These are phyloP conservation scores for Clitopilus passeckerianus DNA, from an alignment of 768 basidiomycete genomes.

Conservation along the genomic window DNA sequence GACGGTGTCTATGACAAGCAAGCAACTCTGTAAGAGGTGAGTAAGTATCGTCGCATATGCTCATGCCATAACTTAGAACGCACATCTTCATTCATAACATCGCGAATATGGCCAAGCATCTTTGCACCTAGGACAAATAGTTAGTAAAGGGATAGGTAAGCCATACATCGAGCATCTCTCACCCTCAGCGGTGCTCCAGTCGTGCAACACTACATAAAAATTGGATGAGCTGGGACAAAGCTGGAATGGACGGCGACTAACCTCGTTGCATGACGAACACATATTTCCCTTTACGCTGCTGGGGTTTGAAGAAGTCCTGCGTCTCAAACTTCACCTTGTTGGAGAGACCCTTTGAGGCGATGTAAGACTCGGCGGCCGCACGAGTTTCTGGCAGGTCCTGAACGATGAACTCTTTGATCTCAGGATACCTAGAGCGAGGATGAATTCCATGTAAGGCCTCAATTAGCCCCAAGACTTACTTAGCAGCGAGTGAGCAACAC, in stretches of 20 bases:
- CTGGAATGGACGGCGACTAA: slow-evolving; percentile 5
- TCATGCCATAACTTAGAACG: slow-evolving; percentile 1
- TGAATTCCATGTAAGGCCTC: neutral
- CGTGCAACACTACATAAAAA: slow-evolving; percentile 24
- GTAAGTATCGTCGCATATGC: neutral
- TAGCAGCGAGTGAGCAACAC: slow-evolving; percentile 29
- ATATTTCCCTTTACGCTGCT: slow-evolving; percentile 32
- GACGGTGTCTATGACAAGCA: slow-evolving; percentile 31
- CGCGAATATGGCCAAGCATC: slow-evolving; percentile 28
- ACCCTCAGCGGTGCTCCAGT: slow-evolving; percentile 32
- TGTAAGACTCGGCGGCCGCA: slow-evolving; percentile 27
- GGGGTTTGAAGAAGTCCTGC: slow-evolving; percentile 35
- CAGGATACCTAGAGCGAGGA: slow-evolving; percentile 21
- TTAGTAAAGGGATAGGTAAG: neutral
- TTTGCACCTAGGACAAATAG: slow-evolving; percentile 19
- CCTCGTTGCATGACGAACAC: slow-evolving; percentile 33
- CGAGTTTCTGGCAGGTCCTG: slow-evolving; percentile 31
- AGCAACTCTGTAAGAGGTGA: slow-evolving; percentile 19
- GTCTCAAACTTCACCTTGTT: slow-evolving; percentile 29
- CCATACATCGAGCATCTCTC: neutral
- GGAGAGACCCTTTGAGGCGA: slow-evolving; percentile 24
- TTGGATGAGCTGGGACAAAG: neutral
- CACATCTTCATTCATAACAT: slow-evolving; percentile 28
- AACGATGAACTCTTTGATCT: slow-evolving; percentile 31
- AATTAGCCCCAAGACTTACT: slow-evolving; percentile 14